A percentile compares a stretch with the other conserved stretches of the same genome.
These are phyloP conservation scores for Saturnispora quitensis DNA, from an alignment of 805 yeast species.

Conservation along the genomic window DNA sequence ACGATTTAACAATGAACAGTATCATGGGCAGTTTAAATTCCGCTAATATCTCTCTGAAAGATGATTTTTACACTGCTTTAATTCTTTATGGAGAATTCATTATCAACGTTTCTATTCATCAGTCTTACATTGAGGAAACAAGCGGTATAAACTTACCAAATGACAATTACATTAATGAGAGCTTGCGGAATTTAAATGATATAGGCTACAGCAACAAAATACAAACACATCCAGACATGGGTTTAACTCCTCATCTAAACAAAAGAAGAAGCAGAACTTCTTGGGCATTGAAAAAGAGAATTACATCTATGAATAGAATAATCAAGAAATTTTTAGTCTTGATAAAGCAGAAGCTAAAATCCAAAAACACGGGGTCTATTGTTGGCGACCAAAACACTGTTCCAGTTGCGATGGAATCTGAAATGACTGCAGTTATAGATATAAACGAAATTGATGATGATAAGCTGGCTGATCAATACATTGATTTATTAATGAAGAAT, in stretches of 20 bases:
- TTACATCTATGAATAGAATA: neutral
- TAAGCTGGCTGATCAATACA: constrained; percentile 2
- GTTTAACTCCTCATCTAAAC: neutral
- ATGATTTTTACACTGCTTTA: constrained; percentile 59
- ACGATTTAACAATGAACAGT: constrained; percentile 24
- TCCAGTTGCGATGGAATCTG: neutral
- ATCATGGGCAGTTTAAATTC: constrained; percentile 22
- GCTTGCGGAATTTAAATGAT: neutral
- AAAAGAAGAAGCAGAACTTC: neutral
- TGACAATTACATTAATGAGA: constrained; percentile 45
- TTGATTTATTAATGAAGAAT: neutral
- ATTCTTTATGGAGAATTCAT: constrained; percentile 54
- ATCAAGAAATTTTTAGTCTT: neutral
- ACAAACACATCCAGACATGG: constrained; percentile 23
- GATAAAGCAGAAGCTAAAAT: neutral
- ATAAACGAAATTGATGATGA: constrained; percentile 1
- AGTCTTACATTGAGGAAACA: constrained; percentile 55
- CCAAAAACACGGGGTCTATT: neutral
- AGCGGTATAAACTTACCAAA: constrained; percentile 38
- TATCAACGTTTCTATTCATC: constrained; percentile 56
- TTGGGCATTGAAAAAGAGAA: neutral
- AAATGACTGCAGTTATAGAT: neutral
- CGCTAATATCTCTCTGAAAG: constrained; percentile 35
- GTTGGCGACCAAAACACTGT: neutral
- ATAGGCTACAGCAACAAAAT: constrained; percentile 22